phyloP scores from a whole-genome alignment of 768 basidiomycete species.

The Boletus reticuloceps region DNA sequence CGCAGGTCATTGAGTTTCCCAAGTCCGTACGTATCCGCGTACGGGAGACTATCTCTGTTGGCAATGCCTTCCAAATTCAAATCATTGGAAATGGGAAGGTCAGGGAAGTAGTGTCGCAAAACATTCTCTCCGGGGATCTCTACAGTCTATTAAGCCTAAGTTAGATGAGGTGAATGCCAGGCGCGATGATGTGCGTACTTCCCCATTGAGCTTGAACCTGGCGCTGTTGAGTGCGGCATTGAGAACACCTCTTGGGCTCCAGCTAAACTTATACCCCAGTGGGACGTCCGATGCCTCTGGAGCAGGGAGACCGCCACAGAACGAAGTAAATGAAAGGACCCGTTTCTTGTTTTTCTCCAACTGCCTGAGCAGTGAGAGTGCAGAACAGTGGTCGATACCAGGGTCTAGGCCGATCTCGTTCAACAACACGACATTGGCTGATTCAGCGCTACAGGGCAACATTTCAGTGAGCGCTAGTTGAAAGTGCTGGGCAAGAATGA shows the following conservation, averaged over 20 bases:
- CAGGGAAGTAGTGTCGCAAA: conserved; percentile 55
- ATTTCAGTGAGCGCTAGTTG: neutral
- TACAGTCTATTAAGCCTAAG: conserved; percentile 34
- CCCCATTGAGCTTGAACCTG: conserved; percentile 52
- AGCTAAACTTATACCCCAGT: conserved; percentile 90
- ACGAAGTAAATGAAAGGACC: conserved; percentile 76
- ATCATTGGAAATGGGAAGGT: conserved; percentile 62
- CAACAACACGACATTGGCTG: conserved; percentile 67
- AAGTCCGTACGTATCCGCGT: conserved; percentile 64
- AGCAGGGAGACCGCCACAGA: conserved; percentile 90
- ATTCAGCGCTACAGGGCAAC: conserved; percentile 47
- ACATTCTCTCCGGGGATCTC: conserved; percentile 53
- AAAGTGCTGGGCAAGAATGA: neutral
- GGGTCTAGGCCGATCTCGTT: conserved; percentile 93
- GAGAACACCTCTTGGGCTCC: conserved; percentile 87
- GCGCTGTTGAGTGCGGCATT: conserved; percentile 77
- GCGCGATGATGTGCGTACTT: conserved; percentile 40
- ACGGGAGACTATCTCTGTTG: conserved; percentile 78
- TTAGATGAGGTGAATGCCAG: neutral
- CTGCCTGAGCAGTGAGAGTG: conserved; percentile 62
- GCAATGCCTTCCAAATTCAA: conserved; percentile 79
- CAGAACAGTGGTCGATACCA: conserved; percentile 87
- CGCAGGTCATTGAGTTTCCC: conserved; percentile 40
- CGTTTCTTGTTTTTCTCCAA: conserved; percentile 50
- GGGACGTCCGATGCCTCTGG: conserved; percentile 61